Conservation (phyloP, 2,329 filamentous ascomycete species). For the Curvularia eragrostidis region DNA sequence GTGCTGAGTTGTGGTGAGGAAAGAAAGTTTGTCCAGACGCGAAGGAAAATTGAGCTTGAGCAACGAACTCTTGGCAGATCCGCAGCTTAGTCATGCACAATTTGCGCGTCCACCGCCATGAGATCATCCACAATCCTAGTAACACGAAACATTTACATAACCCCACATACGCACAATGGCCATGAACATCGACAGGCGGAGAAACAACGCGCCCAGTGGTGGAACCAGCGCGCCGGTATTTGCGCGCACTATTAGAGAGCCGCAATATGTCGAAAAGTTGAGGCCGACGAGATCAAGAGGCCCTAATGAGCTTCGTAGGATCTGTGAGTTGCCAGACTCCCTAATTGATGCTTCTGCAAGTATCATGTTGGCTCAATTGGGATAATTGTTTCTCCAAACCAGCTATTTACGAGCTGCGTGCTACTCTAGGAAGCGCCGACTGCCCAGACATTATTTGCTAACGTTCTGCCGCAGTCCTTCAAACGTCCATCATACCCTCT, state of each 20-base stretch:
- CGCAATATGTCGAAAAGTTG: constrained; percentile 53
- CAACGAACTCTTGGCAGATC: constrained; percentile 40
- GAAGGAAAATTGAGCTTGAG: constrained; percentile 37
- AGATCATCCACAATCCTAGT: constrained; percentile 18
- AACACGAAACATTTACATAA: constrained; percentile 5
- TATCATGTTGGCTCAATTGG: neutral
- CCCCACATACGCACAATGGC: constrained; percentile 24
- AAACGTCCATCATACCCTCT: constrained; percentile 90
- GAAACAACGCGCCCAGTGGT: constrained; percentile 86
- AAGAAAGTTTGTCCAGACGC: constrained; percentile 29
- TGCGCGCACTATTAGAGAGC: constrained; percentile 58
- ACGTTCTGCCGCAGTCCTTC: constrained; percentile 68
- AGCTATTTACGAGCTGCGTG: neutral
- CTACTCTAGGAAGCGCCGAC: neutral
- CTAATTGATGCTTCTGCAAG: neutral
- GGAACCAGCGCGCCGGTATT: constrained; percentile 78
- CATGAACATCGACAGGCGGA: constrained; percentile 70
- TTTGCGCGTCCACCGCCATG: constrained; percentile 19
- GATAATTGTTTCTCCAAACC: neutral
- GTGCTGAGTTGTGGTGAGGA: constrained; percentile 26
- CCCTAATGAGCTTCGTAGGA: constrained; percentile 77
- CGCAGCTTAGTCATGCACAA: constrained; percentile 38
- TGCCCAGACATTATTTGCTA: constrained; percentile 18
- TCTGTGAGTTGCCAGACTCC: constrained; percentile 68
- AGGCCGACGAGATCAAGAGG: constrained; percentile 65